These are phyloP conservation scores for Persicaria maculosa DNA, from an alignment of 148 eudicot genomes.

Conservation along the genomic window DNA sequence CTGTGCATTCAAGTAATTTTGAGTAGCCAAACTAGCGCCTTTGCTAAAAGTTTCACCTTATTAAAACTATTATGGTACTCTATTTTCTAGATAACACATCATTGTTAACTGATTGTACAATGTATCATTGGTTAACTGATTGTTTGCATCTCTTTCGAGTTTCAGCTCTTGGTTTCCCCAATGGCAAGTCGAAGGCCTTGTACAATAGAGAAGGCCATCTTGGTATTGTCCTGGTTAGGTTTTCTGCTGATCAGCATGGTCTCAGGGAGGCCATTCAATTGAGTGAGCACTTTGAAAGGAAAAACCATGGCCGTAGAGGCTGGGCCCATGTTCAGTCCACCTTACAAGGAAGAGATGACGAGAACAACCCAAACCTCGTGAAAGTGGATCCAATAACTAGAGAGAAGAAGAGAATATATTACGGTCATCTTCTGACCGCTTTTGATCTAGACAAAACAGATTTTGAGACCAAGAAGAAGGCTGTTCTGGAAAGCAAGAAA, in stretches of 20 bases:
- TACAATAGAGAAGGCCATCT: slow-evolving; percentile 76
- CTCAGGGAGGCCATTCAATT: slow-evolving; percentile 71
- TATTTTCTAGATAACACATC: neutral
- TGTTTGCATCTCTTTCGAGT: neutral
- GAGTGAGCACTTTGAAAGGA: slow-evolving; percentile 59
- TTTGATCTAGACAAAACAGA: slow-evolving; percentile 71
- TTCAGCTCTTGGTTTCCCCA: slow-evolving; percentile 68
- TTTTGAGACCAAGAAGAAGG: slow-evolving; percentile 67
- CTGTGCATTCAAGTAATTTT: neutral
- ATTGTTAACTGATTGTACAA: no score
- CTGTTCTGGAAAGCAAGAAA: slow-evolving; percentile 48
- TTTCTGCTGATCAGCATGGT: slow-evolving; percentile 61
- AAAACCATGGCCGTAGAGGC: slow-evolving; percentile 61
- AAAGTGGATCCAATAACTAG: slow-evolving; percentile 59
- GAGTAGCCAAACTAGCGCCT: neutral
- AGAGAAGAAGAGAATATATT: slow-evolving; percentile 60
- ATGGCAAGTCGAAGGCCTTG: slow-evolving; percentile 77
- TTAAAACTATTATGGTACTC: neutral
- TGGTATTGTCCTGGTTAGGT: slow-evolving; percentile 63
- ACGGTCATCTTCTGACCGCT: slow-evolving; percentile 70
- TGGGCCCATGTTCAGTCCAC: slow-evolving; percentile 64
- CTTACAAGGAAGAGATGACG: slow-evolving; percentile 42
- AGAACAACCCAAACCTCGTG: slow-evolving; percentile 66
- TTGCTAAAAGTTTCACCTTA: neutral
- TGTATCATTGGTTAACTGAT: neutral